Evolutionary conservation across 768 basidiomycete genomes (phyloP).

Genomic region (Candolleomyces aberdarensis): DNA sequence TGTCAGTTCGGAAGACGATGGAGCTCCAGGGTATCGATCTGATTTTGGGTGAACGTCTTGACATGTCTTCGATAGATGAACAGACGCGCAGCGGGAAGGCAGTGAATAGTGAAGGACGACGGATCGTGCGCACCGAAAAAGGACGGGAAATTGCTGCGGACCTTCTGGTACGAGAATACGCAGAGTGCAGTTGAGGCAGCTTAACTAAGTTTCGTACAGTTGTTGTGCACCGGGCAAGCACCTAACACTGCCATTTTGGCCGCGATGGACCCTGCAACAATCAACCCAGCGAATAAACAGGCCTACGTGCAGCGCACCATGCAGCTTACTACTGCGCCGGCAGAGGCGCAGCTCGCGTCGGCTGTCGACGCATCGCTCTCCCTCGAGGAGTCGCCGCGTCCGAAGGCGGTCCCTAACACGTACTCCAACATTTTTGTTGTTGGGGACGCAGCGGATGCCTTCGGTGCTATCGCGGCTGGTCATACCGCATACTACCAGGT

Average conservation of each 20-base stretch:
- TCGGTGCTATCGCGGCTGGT: slow-evolving; percentile 60
- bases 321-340: slow-evolving; percentile 38
- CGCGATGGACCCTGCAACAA: slow-evolving; percentile 37
- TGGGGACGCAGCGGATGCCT: slow-evolving; percentile 63
- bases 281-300: slow-evolving; percentile 36
- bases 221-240: slow-evolving; percentile 59
- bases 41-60: slow-evolving; percentile 54
- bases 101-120: slow-evolving; percentile 22
- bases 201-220: slow-evolving; percentile 24
- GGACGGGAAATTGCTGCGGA: slow-evolving; percentile 53
- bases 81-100: slow-evolving; percentile 9
- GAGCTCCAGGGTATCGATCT: slow-evolving; percentile 43
- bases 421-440: slow-evolving; percentile 59
- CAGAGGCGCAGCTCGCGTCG: not conserved
- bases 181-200: not conserved
- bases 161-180: slow-evolving; percentile 39
- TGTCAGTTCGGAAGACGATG: slow-evolving; percentile 34
- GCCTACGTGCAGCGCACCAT: slow-evolving; percentile 48
- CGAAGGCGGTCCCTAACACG: slow-evolving; percentile 20
- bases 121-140: slow-evolving; percentile 42
- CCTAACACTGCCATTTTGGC: slow-evolving; percentile 52
- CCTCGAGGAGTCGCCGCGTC: slow-evolving; percentile 11
- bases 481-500: slow-evolving; percentile 55
- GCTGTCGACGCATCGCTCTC: slow-evolving; percentile 10
- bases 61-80: slow-evolving; percentile 35